Evolutionary conservation across 176 grass and related monocot species (phyloP).

Genomic region (Avena insularis): DNA sequence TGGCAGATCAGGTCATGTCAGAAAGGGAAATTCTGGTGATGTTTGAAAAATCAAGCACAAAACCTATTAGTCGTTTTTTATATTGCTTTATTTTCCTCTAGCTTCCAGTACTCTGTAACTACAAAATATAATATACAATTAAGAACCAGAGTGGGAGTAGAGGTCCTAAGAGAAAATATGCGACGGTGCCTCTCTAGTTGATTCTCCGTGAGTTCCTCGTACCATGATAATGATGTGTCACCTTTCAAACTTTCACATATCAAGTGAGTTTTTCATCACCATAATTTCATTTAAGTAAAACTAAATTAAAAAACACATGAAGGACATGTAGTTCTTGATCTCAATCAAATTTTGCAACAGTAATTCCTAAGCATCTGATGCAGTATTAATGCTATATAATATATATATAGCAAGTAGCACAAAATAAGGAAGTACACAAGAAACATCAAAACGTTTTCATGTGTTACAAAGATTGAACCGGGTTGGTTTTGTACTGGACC

Average conservation of each 20-base stretch:
- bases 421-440: background rate
- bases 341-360: background rate
- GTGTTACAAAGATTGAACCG: background rate
- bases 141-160: background rate
- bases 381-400: background rate
- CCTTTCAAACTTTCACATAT: slow-evolving; percentile 21
- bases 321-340: background rate
- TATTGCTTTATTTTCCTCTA: background rate
- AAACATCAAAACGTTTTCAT: slow-evolving; percentile 10
- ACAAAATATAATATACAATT: slow-evolving; percentile 27
- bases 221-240: background rate
- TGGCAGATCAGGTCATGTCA: slow-evolving; percentile 9
- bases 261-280: slow-evolving; percentile 25
- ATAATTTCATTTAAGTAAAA: slow-evolving; percentile 7
- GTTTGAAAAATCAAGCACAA: slow-evolving; percentile 22
- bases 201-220: background rate
- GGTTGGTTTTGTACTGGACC: slow-evolving; percentile 21
- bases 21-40: slow-evolving; percentile 21
- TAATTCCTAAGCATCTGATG: background rate
- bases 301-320: background rate
- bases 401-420: background rate
- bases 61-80: background rate
- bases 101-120: background rate
- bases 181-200: background rate
- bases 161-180: slow-evolving; percentile 10